Percentiles rank a stretch among this genome's conserved stretches.
These are phyloP conservation scores for Kodamaea sp. DNA, from an alignment of 1,139 yeast genomes.

Conservation along the genomic window DNA sequence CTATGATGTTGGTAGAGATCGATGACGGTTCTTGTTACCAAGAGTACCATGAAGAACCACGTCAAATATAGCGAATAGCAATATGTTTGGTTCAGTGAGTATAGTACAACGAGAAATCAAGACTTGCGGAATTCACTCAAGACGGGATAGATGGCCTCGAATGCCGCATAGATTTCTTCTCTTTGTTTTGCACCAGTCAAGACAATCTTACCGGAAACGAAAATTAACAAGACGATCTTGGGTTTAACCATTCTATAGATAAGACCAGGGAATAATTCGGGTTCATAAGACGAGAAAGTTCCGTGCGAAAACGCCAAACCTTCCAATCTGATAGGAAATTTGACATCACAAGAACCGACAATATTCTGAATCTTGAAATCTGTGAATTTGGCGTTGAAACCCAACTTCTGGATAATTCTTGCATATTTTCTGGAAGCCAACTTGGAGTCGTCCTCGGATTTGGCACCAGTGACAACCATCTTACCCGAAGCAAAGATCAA, in stretches of 20 bases:
- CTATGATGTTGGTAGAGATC: constrained; percentile 4
- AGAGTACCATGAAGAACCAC: too few relatives aligned
- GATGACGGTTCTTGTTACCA: too few relatives aligned
- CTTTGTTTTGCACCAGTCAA: constrained; percentile 99
- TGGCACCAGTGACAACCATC: constrained; percentile 99
- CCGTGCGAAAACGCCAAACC: constrained; percentile 99
- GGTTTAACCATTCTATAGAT: constrained; percentile 99
- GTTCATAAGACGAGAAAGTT: constrained; percentile 97
- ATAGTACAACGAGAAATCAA: constrained; percentile 24
- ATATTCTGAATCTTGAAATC: constrained; percentile 97
- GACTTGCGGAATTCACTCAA: constrained; percentile 95
- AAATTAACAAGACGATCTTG: constrained; percentile 89
- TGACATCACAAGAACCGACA: constrained; percentile 98
- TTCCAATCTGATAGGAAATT: constrained; percentile 95
- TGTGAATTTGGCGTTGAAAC: constrained; percentile 93
- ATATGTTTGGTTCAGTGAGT: too few relatives aligned
- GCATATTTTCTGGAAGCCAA: constrained; percentile 97
- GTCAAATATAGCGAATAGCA: too few relatives aligned
- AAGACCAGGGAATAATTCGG: constrained; percentile 96
- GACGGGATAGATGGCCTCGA: constrained; percentile 97
- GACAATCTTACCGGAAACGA: constrained; percentile 96
- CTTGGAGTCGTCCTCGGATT: constrained; percentile 96
- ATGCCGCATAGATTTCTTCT: constrained; percentile 97
- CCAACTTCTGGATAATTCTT: constrained; percentile 94
- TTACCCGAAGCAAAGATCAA: constrained; percentile 97